Evolutionary conservation across 192 early-diverging fungal species (phyloP), one percentile per base, ranked within the genome.

Genomic region (Glomus cerebriforme): DNA sequence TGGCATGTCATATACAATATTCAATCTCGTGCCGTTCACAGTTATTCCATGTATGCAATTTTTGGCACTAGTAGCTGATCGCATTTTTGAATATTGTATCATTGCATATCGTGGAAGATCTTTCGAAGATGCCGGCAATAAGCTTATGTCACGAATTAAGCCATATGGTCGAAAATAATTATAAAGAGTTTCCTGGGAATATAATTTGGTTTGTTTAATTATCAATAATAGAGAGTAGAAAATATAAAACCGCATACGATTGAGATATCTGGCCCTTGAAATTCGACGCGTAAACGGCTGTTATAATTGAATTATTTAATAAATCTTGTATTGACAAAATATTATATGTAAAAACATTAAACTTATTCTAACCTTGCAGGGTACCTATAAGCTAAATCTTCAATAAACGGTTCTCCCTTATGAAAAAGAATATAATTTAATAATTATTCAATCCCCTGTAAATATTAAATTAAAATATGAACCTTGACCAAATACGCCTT

Each of bases 41-140:
- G 86, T 79, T 68, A 91, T 79, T n/a, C 95, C 95, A 78, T 99
- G 93, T 45, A 96, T 83, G 84, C 98, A 99, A 79, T 95, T 96
- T 39, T 93, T 89, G 7, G 98, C 98, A 72, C 93, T 93, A 1
- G 97, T 94, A n/a, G 98, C 96, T 0, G 92, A 85, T 8, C 95
- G 91, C 78, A 93, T 88, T 59, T 87, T 83, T 37, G 90, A 85
- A 80, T 92, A 99, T 74, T 94, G 90, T 73, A 97, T 90, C 39
- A 92, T 85, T 0, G 95, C 97, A 83, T 88, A 92, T 62, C 91
- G 88, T 47, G 94, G 91, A 71, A 90, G 82, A 65, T 96, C 95
- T 81, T 96, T 97, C 69, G 82, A 82, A 1, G 85, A 79, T 2
- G 85, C 78, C 1, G 92, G 89, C 5, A 84, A 77, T 17, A 88